Conservation (phyloP, 176 grass and related monocot genomes). For the Phragmites australis region DNA sequence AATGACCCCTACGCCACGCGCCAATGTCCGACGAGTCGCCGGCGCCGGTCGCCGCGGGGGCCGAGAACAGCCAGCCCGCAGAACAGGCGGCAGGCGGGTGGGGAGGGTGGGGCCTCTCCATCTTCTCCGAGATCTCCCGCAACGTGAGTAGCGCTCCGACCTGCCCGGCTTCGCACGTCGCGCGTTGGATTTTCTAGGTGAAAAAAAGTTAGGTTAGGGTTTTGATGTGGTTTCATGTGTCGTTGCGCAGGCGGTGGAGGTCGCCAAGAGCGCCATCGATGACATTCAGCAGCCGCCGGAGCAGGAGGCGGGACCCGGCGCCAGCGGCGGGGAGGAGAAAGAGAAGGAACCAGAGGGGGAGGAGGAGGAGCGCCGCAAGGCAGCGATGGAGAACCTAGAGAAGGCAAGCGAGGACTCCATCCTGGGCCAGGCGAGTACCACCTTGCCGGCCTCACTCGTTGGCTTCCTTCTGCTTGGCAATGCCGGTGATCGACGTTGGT, state of each 20-base stretch:
- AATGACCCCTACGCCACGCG: constrained; percentile 35
- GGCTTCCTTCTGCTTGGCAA: neutral
- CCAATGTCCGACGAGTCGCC: constrained; percentile 59
- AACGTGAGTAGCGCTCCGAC: constrained; percentile 49
- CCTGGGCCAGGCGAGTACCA: constrained; percentile 68
- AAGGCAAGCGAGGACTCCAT: constrained; percentile 84
- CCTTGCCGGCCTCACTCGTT: neutral
- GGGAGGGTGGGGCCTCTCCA: constrained; percentile 88
- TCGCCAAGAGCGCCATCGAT: constrained; percentile 71
- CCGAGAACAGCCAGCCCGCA: constrained; percentile 17
- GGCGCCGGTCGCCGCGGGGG: neutral
- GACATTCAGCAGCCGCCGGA: constrained; percentile 63
- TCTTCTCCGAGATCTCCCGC: constrained; percentile 96
- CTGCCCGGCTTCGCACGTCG: constrained; percentile 7
- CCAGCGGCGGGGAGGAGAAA: constrained; percentile 25
- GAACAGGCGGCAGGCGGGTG: constrained; percentile 57
- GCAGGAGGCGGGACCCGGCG: constrained; percentile 27
- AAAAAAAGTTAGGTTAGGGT: constrained; percentile 19
- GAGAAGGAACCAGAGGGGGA: constrained; percentile 16
- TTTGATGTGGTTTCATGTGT: constrained; percentile 25
- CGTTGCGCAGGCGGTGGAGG: constrained; percentile 91
- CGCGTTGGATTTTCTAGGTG: neutral
- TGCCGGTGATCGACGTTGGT: constrained; percentile 14
- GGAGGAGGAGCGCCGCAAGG: constrained; percentile 45
- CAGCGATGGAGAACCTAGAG: constrained; percentile 76